These are phyloP conservation scores for Pulchroboletus neoregius DNA, from an alignment of 1,284 basidiomycete genomes.

Conservation along the genomic window DNA sequence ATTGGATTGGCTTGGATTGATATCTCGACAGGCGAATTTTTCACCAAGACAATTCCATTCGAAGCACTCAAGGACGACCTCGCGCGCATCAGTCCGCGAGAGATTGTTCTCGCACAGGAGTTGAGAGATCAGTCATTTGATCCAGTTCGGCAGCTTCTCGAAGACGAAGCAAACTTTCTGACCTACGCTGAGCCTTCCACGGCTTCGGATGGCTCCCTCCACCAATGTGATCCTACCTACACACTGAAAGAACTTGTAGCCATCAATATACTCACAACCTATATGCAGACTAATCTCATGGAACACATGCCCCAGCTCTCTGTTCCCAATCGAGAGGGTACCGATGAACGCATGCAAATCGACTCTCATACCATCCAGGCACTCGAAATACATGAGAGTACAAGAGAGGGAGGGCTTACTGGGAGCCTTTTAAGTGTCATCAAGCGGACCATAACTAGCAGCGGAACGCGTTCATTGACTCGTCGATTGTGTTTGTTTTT, in stretches of 20 bases:
- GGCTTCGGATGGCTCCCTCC: constrained; percentile 2
- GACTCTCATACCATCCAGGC: constrained; percentile 88
- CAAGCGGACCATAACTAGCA: constrained; percentile 75
- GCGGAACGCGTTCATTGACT: constrained; percentile 75
- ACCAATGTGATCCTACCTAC: constrained; percentile 23
- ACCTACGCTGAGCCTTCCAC: constrained; percentile 39
- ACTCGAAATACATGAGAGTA: constrained; percentile 80
- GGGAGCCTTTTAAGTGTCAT: constrained; percentile 80
- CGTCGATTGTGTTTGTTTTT: constrained; percentile 67
- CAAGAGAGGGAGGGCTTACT: constrained; percentile 66
- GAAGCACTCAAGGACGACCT: constrained; percentile 76
- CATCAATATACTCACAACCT: constrained; percentile 63
- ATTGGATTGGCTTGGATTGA: constrained; percentile 86
- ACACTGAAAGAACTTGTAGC: constrained; percentile 51
- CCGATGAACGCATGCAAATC: constrained; percentile 75
- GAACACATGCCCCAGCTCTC: constrained; percentile 74
- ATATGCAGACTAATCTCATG: constrained; percentile 68
- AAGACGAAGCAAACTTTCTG: constrained; percentile 50
- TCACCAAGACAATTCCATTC: constrained; percentile 58
- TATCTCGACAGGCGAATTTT: constrained; percentile 93
- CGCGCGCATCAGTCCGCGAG: constrained; percentile 76
- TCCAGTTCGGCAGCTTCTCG: constrained; percentile 44
- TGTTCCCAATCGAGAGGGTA: constrained; percentile 57
- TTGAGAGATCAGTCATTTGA: constrained; percentile 40
- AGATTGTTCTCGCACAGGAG: constrained; percentile 66